Conservation (phyloP, 768 basidiomycete genomes). For the Leccinum imitatum region DNA sequence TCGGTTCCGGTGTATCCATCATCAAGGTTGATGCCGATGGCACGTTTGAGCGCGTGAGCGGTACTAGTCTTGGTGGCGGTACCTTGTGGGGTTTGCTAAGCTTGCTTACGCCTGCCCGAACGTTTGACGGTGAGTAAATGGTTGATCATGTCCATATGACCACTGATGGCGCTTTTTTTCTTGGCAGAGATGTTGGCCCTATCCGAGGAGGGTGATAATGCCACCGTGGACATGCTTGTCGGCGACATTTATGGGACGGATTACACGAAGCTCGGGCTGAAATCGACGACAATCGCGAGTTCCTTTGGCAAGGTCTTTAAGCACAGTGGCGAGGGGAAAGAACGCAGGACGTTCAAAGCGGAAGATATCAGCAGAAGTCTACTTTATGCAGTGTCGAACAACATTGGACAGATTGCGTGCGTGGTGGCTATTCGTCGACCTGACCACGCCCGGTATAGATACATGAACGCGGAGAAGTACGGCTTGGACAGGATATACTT, state of each 20-base stretch:
- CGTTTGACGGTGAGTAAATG: conserved; percentile 85
- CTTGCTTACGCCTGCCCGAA: conserved; percentile 89
- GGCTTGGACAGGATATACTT: conserved; percentile 96
- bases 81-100: conserved; percentile 96
- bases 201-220: conserved; percentile 93
- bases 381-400: conserved; percentile 96
- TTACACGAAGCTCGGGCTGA: conserved; percentile 91
- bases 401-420: conserved; percentile 99
- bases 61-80: conserved; percentile 95
- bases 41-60: conserved; percentile 92
- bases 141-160: conserved; percentile 2
- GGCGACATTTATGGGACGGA: conserved; percentile 99
- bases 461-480: conserved; percentile 99
- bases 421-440: conserved; percentile 37
- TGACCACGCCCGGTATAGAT: conserved; percentile 36
- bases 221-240: conserved; percentile 95
- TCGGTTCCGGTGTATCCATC: conserved; percentile 96
- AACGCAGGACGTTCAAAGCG: conserved; percentile 73
- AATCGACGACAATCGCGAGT: conserved; percentile 97
- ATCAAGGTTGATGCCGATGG: conserved; percentile 97
- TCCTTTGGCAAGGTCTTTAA: conserved; percentile 99
- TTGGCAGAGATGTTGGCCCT: conserved; percentile 89
- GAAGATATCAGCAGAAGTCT: conserved; percentile 95
- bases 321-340: conserved; percentile 55
- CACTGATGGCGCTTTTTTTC: conserved; percentile 8